phyloP scores from a whole-genome alignment of 768 basidiomycete genomes.

The Agrocybe pediades region DNA sequence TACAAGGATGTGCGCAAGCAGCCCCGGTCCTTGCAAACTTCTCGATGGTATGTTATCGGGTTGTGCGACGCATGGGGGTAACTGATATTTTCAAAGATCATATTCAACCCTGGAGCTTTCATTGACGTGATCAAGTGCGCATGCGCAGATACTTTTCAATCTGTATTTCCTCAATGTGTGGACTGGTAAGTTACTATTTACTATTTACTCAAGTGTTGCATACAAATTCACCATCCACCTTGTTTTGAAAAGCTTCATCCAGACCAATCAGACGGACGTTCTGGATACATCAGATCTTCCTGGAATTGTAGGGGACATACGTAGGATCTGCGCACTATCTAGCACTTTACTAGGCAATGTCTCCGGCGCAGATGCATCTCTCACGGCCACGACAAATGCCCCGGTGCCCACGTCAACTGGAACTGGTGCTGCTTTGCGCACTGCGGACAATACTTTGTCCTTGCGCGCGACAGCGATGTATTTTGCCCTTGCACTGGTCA shows the following conservation, averaged over 20 bases:
- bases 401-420: slow-evolving; percentile 10
- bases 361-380: slow-evolving; percentile 26
- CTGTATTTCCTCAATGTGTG: slow-evolving; percentile 62
- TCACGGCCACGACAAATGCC: slow-evolving; percentile 7
- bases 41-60: slow-evolving; percentile 39
- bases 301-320: slow-evolving; percentile 48
- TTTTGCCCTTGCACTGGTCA: slow-evolving; percentile 5
- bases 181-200: slow-evolving; percentile 53
- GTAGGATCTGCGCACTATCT: slow-evolving; percentile 50
- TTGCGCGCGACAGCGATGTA: neutral
- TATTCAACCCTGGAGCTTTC: slow-evolving; percentile 66
- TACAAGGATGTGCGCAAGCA: slow-evolving; percentile 60
- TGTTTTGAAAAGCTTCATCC: slow-evolving; percentile 48
- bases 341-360: slow-evolving; percentile 57
- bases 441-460: neutral
- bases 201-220: neutral
- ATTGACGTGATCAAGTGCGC: slow-evolving; percentile 65
- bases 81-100: slow-evolving; percentile 39
- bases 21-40: slow-evolving; percentile 60
- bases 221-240: neutral
- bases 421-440: neutral
- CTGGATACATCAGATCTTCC: slow-evolving; percentile 50
- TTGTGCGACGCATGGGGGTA: neutral
- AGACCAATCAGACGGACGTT: slow-evolving; percentile 57
- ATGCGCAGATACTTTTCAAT: slow-evolving; percentile 49